A percentile compares a stretch with the other conserved stretches of the same genome.
phyloP scores from a whole-genome alignment of 345 rosid genomes.

The Pugionium cornutum region DNA sequence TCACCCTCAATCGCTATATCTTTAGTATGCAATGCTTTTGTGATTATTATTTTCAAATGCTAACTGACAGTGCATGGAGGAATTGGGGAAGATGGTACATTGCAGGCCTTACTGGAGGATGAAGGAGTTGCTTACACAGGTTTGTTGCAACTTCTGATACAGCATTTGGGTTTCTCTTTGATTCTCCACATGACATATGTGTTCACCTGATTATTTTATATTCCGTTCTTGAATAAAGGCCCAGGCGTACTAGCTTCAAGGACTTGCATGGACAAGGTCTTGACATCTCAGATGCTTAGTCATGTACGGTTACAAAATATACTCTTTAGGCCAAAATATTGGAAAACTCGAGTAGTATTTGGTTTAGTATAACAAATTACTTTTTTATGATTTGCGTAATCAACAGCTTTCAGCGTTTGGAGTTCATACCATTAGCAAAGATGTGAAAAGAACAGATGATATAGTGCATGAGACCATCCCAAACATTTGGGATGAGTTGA shows the following conservation, averaged over 20 bases:
- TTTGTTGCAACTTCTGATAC: slow-evolving; percentile 31
- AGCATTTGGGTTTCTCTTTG: slow-evolving; percentile 2
- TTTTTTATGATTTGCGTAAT: slow-evolving; percentile 30
- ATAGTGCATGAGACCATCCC: slow-evolving; percentile 49
- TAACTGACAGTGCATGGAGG: slow-evolving; percentile 82
- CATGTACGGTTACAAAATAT: slow-evolving; percentile 53
- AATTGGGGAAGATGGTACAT: slow-evolving; percentile 95
- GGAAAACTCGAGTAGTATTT: slow-evolving; percentile 10
- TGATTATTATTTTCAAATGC: slow-evolving; percentile 26
- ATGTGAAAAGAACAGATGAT: slow-evolving; percentile 63
- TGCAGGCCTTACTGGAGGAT: slow-evolving; percentile 75
- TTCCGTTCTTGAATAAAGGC: slow-evolving; percentile 50
- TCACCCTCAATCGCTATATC: not conserved
- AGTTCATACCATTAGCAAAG: slow-evolving; percentile 82
- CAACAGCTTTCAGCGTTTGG: slow-evolving; percentile 72
- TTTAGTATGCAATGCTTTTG: not conserved
- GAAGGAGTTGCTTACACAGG: slow-evolving; percentile 88
- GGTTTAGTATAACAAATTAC: slow-evolving; percentile 23
- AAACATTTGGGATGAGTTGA: slow-evolving; percentile 64
- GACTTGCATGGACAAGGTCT: slow-evolving; percentile 90
- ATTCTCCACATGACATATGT: slow-evolving; percentile 8
- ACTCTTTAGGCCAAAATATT: slow-evolving; percentile 12
- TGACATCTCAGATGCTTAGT: slow-evolving; percentile 75
- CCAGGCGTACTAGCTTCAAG: slow-evolving; percentile 80
- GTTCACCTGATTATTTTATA: slow-evolving; percentile 12